Evolutionary conservation across 306 rosid species (phyloP).

Genomic region (Pterocarpus macrocarpus): DNA sequence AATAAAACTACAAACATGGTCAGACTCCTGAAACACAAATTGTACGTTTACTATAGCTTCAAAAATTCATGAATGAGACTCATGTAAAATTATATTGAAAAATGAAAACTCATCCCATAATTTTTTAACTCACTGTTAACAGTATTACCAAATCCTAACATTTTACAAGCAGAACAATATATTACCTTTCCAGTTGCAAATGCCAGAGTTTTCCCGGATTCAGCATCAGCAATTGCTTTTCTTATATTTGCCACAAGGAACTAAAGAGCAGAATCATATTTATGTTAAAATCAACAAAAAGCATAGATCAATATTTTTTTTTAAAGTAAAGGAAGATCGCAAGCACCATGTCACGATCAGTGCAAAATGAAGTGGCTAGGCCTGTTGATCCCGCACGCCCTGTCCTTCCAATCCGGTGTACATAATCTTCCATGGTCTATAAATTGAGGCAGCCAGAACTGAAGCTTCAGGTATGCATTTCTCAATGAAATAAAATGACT

Average conservation of each 20-base stretch:
- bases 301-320: neutral
- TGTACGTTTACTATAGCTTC: neutral
- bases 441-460: conserved; percentile 80
- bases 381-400: conserved; percentile 94
- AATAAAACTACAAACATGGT: conserved; percentile 3
- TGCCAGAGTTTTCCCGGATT: conserved; percentile 73
- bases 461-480: conserved; percentile 78
- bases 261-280: conserved; percentile 51
- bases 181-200: conserved; percentile 88
- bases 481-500: conserved; percentile 65
- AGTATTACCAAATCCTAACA: conserved; percentile 18
- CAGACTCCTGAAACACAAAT: conserved; percentile 1
- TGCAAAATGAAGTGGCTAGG: conserved; percentile 79
- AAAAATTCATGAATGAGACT: neutral
- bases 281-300: conserved; percentile 40
- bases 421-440: conserved; percentile 97
- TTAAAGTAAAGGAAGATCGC: conserved; percentile 20
- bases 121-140: conserved; percentile 5
- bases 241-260: conserved; percentile 82
- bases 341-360: conserved; percentile 81
- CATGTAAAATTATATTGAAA: conserved; percentile 7
- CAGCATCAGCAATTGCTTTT: conserved; percentile 83
- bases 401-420: conserved; percentile 92
- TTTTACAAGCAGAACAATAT: neutral
- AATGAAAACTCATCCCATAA: neutral